Evolutionary conservation across 805 yeast genomes (phyloP), one percentile per base, ranked within the genome.

Genomic region (Pichia paraexigua): DNA sequence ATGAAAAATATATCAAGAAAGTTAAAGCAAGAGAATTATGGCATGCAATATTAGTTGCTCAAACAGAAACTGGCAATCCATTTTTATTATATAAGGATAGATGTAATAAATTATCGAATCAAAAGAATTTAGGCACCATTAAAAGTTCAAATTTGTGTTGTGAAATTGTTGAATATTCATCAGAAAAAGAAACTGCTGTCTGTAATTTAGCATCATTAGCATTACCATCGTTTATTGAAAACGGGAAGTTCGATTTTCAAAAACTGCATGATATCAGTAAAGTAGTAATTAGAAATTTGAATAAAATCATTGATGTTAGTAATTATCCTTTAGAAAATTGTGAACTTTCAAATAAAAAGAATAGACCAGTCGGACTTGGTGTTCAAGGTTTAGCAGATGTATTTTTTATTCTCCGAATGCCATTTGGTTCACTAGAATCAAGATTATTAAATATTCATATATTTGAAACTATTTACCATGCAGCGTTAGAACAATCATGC

Each of bases 311-410:
- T 53, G 97, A 92, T 71, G 79, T 84, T 56, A 87, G 90, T 63
- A 75, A 72, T 64, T 92, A 92, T 66, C 98, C 99, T 5, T 83
- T 87, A 24, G 79, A 76, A 49, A 85, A 80, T 57, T 92, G 98
- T 6, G 76, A 75, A 61, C 63, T 56, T 45, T 87, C 97, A 18
- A 92, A 94, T 68, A 71, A 79, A 75, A 82, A 81, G 63, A 85
- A 92, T 68, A 77, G 99, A 60, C 98, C 99, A 21, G 80, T 92
- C 61, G 97, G 97, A n/a, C 70, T 92, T 22, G 99, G 99, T 59
- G 97, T 92, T n/a, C 97, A 92, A 69, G 99, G 99, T 53, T 74
- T 92, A 50, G 97, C 98, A 28, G 98, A 92, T 68, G 75, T 84
- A 1, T 92, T 89, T 68, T 79, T 88, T 76, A 74, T 77, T 57